A percentile compares a stretch with the other conserved stretches of the same genome.
Evolutionary conservation across 1,139 yeast genomes (phyloP).

Genomic region (Saccharomyces hybrid): DNA sequence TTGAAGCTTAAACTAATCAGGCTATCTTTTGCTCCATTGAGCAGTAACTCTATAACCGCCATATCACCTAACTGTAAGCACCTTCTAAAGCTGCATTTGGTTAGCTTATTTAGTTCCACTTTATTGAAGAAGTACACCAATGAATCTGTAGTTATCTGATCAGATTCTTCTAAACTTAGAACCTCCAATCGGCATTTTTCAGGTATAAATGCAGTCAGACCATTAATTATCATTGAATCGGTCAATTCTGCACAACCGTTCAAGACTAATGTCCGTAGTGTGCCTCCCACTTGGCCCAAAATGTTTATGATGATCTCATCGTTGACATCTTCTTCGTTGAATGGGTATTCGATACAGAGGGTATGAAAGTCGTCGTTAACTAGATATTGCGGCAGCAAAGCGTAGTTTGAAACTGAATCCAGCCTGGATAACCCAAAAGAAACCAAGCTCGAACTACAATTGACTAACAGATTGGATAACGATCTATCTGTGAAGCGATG

Average conservation of each 20-base stretch:
- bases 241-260: slow-evolving; percentile 72
- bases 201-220: slow-evolving; percentile 44
- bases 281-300: slow-evolving; percentile 55
- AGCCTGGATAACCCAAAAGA: slow-evolving; percentile 53
- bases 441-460: slow-evolving; percentile 50
- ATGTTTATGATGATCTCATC: slow-evolving; percentile 65
- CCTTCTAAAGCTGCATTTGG: slow-evolving; percentile 54
- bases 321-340: slow-evolving; percentile 55
- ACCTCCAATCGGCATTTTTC: slow-evolving; percentile 15
- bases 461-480: slow-evolving; percentile 52
- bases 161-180: slow-evolving; percentile 36
- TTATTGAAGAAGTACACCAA: slow-evolving; percentile 47
- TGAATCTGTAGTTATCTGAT: slow-evolving; percentile 61
- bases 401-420: slow-evolving; percentile 63
- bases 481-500: slow-evolving; percentile 74
- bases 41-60: slow-evolving; percentile 51
- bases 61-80: slow-evolving; percentile 59
- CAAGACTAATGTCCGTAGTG: slow-evolving; percentile 49
- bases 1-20: slow-evolving; percentile 64
- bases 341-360: slow-evolving; percentile 65
- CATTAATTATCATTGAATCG: slow-evolving; percentile 53
- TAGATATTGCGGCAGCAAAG: slow-evolving; percentile 58
- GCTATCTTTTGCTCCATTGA: slow-evolving; percentile 54
- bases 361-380: slow-evolving; percentile 39
- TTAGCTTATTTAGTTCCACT: slow-evolving; percentile 48